Conservation (phyloP, 108 stramenopile genomes). For the Epithemia pelagica region DNA sequence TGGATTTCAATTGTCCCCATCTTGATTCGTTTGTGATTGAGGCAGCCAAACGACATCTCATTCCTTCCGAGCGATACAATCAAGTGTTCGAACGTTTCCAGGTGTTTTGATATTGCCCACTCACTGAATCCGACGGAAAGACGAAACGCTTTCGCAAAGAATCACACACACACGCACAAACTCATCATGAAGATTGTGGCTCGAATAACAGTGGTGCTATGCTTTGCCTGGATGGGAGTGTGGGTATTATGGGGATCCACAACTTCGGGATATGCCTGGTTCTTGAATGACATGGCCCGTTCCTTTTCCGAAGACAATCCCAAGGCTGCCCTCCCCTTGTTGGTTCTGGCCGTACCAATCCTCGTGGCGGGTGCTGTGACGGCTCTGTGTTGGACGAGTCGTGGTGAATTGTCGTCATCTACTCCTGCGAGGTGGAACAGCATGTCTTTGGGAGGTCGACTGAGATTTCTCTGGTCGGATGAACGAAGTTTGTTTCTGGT, state of each 20-base stretch:
- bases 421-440: too few relatives aligned
- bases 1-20: too few relatives aligned
- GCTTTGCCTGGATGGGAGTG: background rate
- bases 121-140: too few relatives aligned
- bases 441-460: background rate
- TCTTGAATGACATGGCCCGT: background rate
- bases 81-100: too few relatives aligned
- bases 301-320: slow-evolving; percentile 3
- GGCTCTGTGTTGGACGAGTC: slow-evolving; percentile 5
- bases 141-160: too few relatives aligned
- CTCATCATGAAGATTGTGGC: background rate
- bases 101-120: too few relatives aligned
- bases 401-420: background rate
- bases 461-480: background rate
- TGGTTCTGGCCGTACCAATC: slow-evolving; percentile 25
- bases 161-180: too few relatives aligned
- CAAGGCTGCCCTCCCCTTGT: slow-evolving; percentile 16
- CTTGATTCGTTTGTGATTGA: too few relatives aligned
- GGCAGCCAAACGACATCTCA: too few relatives aligned
- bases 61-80: too few relatives aligned
- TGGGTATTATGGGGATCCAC: background rate
- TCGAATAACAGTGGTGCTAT: background rate
- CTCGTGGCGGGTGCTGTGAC: slow-evolving; percentile 19
- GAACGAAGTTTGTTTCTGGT: background rate
- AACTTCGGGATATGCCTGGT: background rate